Evolutionary conservation across 2,329 filamentous ascomycete species (phyloP), one percentile per base, ranked within the genome.

Genomic region (Ophiostoma populinum): DNA sequence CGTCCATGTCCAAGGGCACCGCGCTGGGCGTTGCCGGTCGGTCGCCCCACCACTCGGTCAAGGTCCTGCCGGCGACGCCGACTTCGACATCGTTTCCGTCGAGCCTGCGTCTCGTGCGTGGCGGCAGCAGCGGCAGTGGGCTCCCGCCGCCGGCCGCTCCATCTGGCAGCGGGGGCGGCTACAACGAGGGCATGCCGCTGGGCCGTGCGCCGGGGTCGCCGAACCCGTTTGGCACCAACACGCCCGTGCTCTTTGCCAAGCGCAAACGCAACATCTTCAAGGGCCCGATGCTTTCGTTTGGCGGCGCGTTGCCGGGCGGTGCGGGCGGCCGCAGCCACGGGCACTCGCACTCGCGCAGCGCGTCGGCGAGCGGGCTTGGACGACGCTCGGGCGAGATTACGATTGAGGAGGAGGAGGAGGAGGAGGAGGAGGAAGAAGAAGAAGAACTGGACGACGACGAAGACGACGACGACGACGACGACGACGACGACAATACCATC

Each of bases 61-160:
- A 95, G 57, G 80, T 95, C n/a, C 70, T 95, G 3, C 87, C 90
- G 1, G 81, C 82, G 0, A 93, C 86, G 0, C 87, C 87, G 0
- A 86, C 79, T 0, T 59, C 68, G 3, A 62, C 65, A 12, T 61
- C 70, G 1, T 92, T 95, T 47, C 86, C 87, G 0, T 80, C 75
- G 34, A 92, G 86, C 45, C 80, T 94, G 40, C 76, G 87, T 3
- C 63, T 94, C 10, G 81, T 87, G 2, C 72, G 85, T 20, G 74
- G 65, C 10, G 27, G 32, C 25, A 25, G 21, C 22, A 15, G 8
- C 20, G 27, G 18, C 25, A 5, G 6, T 6, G 21, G 31, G 11
- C 9, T 29, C 9, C 28, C 17, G 20, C 7, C 28, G 13, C 9
- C 30, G 16, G n/a, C 7, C 15, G 15, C 15, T 16, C 26, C 22